Evolutionary conservation across 495 filamentous ascomycete species (phyloP).

Genomic region (Aspergillus conjunctus): DNA sequence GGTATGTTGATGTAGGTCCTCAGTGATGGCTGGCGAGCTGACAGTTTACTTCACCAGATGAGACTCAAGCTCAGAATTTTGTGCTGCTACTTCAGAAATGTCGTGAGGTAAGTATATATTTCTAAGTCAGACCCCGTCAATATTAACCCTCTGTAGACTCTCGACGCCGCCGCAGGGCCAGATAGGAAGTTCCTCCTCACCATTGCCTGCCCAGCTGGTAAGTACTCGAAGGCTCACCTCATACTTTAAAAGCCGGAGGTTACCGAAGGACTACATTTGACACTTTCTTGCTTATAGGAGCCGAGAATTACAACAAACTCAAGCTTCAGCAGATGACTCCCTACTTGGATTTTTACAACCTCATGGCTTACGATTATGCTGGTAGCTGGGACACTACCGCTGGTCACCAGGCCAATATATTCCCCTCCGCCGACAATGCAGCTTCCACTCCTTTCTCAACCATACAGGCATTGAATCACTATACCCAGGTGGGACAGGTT

Average conservation of each 20-base stretch:
- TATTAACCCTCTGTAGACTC: conserved; percentile 37
- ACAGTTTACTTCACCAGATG: conserved; percentile 34
- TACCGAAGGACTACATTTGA: not conserved
- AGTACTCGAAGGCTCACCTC: not conserved
- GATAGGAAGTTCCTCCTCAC: conserved; percentile 70
- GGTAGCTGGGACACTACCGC: conserved; percentile 72
- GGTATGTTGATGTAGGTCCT: conserved; percentile 25
- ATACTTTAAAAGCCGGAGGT: not conserved
- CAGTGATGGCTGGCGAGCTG: conserved; percentile 2
- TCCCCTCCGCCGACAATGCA: conserved; percentile 53
- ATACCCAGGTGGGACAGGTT: conserved; percentile 60
- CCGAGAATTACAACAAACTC: conserved; percentile 69
- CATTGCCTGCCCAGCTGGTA: conserved; percentile 64
- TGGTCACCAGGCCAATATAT: conserved; percentile 85
- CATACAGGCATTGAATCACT: conserved; percentile 55
- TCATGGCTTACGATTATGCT: conserved; percentile 85
- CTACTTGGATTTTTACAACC: conserved; percentile 76
- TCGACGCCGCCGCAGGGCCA: conserved; percentile 63
- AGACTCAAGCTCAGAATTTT: conserved; percentile 64
- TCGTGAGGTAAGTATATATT: conserved; percentile 46
- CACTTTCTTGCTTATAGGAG: conserved; percentile 24
- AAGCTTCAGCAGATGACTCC: conserved; percentile 68
- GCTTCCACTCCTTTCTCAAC: conserved; percentile 59
- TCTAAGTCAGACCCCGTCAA: not conserved
- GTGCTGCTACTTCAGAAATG: conserved; percentile 70